phyloP scores from a whole-genome alignment of 768 basidiomycete species.

The Asterophora parasitica region DNA sequence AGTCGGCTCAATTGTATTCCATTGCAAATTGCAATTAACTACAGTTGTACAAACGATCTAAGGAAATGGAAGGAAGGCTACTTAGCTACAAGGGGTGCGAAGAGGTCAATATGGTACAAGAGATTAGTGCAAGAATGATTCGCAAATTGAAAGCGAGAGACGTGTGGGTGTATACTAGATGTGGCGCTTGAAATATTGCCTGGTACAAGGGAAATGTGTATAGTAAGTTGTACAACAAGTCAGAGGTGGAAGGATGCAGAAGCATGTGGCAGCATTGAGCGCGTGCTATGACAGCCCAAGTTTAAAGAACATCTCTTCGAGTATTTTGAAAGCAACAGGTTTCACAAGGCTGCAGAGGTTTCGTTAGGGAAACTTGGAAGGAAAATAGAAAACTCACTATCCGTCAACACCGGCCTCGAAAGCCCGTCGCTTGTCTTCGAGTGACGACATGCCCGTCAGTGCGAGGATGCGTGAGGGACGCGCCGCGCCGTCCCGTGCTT shows the following conservation, averaged over 20 bases:
- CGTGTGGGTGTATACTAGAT: conserved; percentile 1
- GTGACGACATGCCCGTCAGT: conserved; percentile 88
- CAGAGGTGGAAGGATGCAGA: not conserved
- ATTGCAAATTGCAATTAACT: no score
- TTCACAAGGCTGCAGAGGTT: conserved; percentile 68
- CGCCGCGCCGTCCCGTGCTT: conserved; percentile 14
- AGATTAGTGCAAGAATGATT: no score
- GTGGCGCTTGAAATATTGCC: not conserved
- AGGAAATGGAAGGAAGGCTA: not conserved
- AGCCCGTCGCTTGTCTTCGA: conserved; percentile 87
- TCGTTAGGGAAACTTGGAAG: no score
- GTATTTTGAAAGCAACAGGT: conserved; percentile 89
- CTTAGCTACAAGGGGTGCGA: conserved; percentile 1
- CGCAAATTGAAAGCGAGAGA: not conserved
- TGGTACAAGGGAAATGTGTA: not conserved
- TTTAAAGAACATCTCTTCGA: conserved; percentile 79
- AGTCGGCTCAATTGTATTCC: no score
- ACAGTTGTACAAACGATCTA: not conserved
- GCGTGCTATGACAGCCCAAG: conserved; percentile 37
- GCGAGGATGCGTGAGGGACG: conserved; percentile 64
- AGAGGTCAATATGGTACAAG: not conserved
- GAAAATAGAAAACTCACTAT: conserved; percentile 60
- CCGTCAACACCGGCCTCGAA: conserved; percentile 94
- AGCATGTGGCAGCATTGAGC: not conserved
- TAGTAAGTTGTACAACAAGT: no score